These are phyloP conservation scores for Babesia bovis DNA, from an alignment of 169 alveolate species.

Conservation along the genomic window DNA sequence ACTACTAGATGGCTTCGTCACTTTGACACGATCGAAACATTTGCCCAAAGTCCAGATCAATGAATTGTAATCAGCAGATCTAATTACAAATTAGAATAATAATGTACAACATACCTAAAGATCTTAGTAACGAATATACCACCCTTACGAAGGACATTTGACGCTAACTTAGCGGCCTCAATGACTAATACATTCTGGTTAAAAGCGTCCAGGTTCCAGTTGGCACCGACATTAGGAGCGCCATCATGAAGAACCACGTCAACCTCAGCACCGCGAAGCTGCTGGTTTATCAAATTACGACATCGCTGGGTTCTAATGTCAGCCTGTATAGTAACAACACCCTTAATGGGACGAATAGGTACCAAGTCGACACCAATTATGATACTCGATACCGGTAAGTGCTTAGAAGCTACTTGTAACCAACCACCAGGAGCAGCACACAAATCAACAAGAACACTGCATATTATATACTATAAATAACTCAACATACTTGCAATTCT, in stretches of 20 bases:
- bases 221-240: constrained; percentile 99
- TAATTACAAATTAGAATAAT: constrained; percentile 83
- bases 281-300: constrained; percentile 47
- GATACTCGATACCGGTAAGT: constrained; percentile 91
- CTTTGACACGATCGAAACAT: constrained; percentile 94
- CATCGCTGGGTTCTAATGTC: constrained; percentile 86
- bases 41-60: constrained; percentile 94
- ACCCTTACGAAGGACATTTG: constrained; percentile 73
- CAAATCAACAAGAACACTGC: constrained; percentile 90
- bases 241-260: constrained; percentile 99
- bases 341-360: constrained; percentile 95
- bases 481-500: constrained; percentile 71
- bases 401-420: constrained; percentile 93
- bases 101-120: constrained; percentile 77
- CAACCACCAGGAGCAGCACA: constrained; percentile 99
- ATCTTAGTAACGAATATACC: constrained; percentile 74
- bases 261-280: constrained; percentile 85
- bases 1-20: constrained; percentile 97
- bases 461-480: constrained; percentile 19
- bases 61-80: constrained; percentile 95
- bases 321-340: constrained; percentile 90
- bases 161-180: constrained; percentile 91
- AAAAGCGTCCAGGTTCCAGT: constrained; percentile 97
- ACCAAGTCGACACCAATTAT: constrained; percentile 97
- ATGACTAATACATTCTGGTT: constrained; percentile 94